Base-by-base conservation (phyloP, 164 flowering plant genomes). In the Brasenia schreberi region DNA sequence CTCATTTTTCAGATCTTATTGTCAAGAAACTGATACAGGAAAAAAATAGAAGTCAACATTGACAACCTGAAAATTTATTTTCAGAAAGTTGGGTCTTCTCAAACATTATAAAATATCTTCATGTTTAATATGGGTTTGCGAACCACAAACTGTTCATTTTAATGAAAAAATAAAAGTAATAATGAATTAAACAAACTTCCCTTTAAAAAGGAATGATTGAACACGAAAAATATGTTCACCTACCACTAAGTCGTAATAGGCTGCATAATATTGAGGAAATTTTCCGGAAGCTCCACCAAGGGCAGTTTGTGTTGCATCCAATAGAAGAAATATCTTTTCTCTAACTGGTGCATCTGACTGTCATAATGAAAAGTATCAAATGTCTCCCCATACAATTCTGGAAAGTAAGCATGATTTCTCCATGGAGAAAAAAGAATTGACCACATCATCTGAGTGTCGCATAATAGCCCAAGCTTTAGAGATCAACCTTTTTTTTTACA, bases 231-330 rank as follows among this genome's bases (percentile, higher is more conserved):
- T 49, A 49, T 49, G 56, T 62, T 33, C 67, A 90, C 96, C 68
- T 79, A 94, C 99, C 97, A 94, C 97, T 82, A 94, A 75, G 52
- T 89, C 97, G 77, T 77, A 85, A 71, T 89, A 94, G 49, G 99
- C 90, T 64, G 81, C 68, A 76, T 89, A 91, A 77, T 91, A 94
- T 66, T 91, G 90, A 68, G 99, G 96, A 74, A 88, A 91, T 77
- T 80, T 91, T 70, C 96, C 97, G 67, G 89, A 77, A 71, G 92
- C 87, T 65, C 99, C 99, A 72, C 99, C 99, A 66, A 89, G 79
- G 44, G 99, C 84, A 69, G 96, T 85, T 66, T 94, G 99, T 65
- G 94, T 90, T 39, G 97, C 99, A 84, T 94, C 97, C 68, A 94
- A 77, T 73, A 94, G 97, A 66, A 87, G 90, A 83, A 89, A 94